Conservation (phyloP, 768 basidiomycete species). For the Lactifluus echinatus region DNA sequence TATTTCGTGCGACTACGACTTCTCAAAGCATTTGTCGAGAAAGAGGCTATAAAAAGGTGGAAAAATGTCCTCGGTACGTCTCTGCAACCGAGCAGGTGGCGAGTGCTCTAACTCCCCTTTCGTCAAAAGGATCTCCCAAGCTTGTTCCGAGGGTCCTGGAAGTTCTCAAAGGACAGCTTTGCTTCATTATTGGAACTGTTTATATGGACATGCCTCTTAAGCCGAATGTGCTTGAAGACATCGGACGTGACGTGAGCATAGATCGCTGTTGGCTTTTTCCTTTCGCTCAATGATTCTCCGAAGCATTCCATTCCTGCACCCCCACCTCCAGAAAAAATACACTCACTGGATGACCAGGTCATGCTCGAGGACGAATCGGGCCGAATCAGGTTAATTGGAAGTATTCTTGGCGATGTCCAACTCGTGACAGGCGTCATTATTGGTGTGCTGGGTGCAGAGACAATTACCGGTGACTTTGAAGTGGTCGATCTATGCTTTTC, state of each 20-base stretch:
- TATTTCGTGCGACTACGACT: slow-evolving; percentile 54
- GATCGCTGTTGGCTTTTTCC: not conserved
- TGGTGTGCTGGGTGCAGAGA: slow-evolving; percentile 87
- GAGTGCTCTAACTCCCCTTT: too few species aligned
- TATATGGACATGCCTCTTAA: slow-evolving; percentile 99
- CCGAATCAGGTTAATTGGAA: slow-evolving; percentile 80
- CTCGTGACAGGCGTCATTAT: slow-evolving; percentile 90
- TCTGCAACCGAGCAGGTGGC: too few species aligned
- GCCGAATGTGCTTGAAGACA: slow-evolving; percentile 94
- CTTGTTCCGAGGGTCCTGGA: slow-evolving; percentile 81
- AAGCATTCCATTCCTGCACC: slow-evolving; percentile 83
- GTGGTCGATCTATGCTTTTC: slow-evolving; percentile 84
- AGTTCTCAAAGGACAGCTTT: slow-evolving; percentile 73
- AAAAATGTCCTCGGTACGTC: slow-evolving; percentile 33
- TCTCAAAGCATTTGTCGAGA: slow-evolving; percentile 40
- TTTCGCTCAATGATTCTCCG: slow-evolving; percentile 1
- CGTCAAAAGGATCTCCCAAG: slow-evolving; percentile 48
- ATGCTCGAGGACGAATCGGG: slow-evolving; percentile 98
- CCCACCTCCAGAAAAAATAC: slow-evolving; percentile 64
- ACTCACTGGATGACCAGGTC: slow-evolving; percentile 66
- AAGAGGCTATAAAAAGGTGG: slow-evolving; percentile 46
- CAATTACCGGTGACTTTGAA: slow-evolving; percentile 83
- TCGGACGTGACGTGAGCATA: slow-evolving; percentile 77
- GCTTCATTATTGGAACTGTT: slow-evolving; percentile 89
- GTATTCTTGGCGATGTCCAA: slow-evolving; percentile 45